phyloP scores from a whole-genome alignment of 306 rosid genomes.

The Ormosia emarginata region DNA sequence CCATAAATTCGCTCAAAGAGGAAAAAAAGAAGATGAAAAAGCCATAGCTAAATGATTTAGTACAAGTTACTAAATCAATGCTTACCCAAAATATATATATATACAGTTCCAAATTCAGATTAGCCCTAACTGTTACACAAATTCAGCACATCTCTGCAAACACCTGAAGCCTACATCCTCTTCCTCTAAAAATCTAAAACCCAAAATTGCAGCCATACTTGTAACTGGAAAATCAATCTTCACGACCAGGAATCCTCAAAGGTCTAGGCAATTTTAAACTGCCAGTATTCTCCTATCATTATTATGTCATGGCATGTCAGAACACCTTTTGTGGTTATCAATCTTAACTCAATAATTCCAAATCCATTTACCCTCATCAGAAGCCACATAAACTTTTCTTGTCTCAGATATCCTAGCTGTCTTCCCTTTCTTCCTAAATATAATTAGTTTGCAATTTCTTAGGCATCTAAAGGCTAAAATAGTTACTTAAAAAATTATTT shows the following conservation, averaged over 20 bases:
- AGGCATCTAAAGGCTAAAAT: conserved; percentile 11
- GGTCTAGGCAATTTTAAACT: not conserved
- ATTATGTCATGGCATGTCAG: not conserved
- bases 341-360: not conserved
- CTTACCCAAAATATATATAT: not conserved
- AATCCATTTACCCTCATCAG: not conserved
- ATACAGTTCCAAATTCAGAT: not conserved
- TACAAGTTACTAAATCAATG: not conserved
- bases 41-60: not conserved
- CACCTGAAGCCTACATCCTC: not conserved
- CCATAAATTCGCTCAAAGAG: conserved; percentile 7
- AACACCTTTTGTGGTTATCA: not conserved
- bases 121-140: not conserved
- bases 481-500: not conserved
- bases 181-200: conserved; percentile 9
- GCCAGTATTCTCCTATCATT: not conserved
- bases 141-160: not conserved
- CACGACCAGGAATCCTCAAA: not conserved
- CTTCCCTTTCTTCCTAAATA: conserved; percentile 13
- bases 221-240: conserved; percentile 7
- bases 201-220: not conserved
- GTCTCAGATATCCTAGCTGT: not conserved
- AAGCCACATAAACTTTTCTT: not conserved
- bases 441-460: not conserved
- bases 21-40: not conserved